phyloP scores from a whole-genome alignment of 805 yeast genomes.

The Saccharomycopsis amapae region DNA sequence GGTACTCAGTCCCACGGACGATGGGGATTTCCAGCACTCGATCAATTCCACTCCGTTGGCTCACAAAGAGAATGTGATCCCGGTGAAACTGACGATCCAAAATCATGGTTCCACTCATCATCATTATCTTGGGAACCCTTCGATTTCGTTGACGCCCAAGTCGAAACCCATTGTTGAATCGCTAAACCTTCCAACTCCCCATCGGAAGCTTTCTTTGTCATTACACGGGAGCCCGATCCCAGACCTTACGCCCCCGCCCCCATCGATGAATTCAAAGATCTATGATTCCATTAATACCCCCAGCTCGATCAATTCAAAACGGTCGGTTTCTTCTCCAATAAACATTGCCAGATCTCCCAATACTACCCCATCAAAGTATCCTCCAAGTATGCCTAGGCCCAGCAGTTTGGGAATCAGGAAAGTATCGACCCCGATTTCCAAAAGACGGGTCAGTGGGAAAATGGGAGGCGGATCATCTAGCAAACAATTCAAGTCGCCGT shows the following conservation, averaged over 20 bases:
- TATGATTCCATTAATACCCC: conserved; percentile 8
- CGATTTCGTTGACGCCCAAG: neutral
- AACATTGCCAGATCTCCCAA: neutral
- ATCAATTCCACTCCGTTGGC: conserved; percentile 17
- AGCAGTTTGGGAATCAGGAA: neutral
- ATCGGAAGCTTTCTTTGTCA: neutral
- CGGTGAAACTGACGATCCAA: too few species aligned
- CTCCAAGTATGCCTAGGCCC: neutral
- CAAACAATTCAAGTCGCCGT: conserved; percentile 16
- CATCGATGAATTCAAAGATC: conserved; percentile 4
- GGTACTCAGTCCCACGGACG: conserved; percentile 5
- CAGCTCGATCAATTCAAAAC: too few species aligned
- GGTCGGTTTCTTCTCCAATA: neutral
- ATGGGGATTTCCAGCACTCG: conserved; percentile 16
- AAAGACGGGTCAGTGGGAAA: neutral
- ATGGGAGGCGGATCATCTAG: too few species aligned
- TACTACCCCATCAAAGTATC: neutral
- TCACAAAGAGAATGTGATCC: conserved; percentile 17
- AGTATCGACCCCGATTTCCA: conserved; percentile 1
- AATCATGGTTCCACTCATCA: too few species aligned
- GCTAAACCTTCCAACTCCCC: neutral
- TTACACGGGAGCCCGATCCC: conserved; percentile 13
- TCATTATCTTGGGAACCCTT: too few species aligned
- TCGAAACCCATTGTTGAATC: neutral
- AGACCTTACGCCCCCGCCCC: conserved; percentile 16